Evolutionary conservation across 257 asterid species (phyloP), one percentile per base, ranked within the genome.

Genomic region (Paraleonurus japonicus): DNA sequence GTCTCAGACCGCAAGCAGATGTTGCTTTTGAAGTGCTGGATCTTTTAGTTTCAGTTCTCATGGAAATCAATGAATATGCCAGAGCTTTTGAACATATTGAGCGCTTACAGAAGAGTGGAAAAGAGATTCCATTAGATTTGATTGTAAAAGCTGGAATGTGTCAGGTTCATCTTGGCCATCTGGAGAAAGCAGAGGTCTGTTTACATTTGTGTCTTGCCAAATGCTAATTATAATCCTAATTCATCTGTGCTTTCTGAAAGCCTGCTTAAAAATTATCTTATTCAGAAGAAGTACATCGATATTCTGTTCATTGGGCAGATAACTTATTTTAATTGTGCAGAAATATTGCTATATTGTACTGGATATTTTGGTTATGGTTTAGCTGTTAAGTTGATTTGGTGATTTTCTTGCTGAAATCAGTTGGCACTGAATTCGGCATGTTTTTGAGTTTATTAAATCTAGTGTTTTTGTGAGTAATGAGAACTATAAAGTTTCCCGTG

Each of bases 91-190:
- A 86, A 74, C 88, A 78, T 75, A 85, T 90, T 61, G 89, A 88
- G 80, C 81, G 65, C 51, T 68, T 83, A 50, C 81, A 81, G 70
- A 79, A 74, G 76, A 65, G 81, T 68, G 89, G 76, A 58, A 85
- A 85, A 78, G 80, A 83, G 80, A 57, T 78, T 79, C 89, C 92
- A 30, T 71, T 81, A 47, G 15, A 76, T 85, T 76, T 90, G 47
- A 67, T 45, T 69, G 65, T 78, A 65, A 89, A 87, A 82, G 95
- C 97, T 76, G 97, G 97, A 73, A 80, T 89, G 65, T 90, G 96
- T 65, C 86, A 82, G 61, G 77, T 82, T 81, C 89, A 85, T 81
- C 90, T 90, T 53, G 86, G 90, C 45, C 77, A 89, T 76, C 53
- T 78, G 79, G 89, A 85, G 76, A 82, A 82, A 71, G 92, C 95